phyloP scores from a whole-genome alignment of 345 rosid genomes.

The Pistacia atlantica region DNA sequence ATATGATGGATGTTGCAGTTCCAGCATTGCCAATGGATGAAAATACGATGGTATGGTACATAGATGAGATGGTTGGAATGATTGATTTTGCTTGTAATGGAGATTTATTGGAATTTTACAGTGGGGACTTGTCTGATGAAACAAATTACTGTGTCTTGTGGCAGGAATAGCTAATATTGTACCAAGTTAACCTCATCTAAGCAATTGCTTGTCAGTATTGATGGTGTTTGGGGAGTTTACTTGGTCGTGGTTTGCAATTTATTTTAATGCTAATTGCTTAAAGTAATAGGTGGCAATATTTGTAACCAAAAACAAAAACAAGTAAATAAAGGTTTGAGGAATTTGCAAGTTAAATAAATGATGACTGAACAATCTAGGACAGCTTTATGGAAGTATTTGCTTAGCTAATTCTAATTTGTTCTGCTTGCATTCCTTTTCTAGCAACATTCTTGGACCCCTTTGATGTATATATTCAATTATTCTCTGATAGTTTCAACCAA shows the following conservation, averaged over 20 bases:
- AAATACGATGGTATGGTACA: conserved; percentile 20
- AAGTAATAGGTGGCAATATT: background rate
- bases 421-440: too few species aligned
- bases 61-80: conserved; percentile 20
- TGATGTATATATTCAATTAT: too few species aligned
- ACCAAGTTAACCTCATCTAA: background rate
- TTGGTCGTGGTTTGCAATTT: background rate
- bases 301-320: background rate
- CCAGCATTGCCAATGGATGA: background rate
- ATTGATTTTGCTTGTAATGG: conserved; percentile 11
- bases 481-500: too few species aligned
- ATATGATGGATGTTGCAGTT: conserved; percentile 5
- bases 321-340: background rate
- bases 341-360: background rate
- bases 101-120: conserved; percentile 1
- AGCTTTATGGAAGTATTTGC: too few species aligned
- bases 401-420: too few species aligned
- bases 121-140: conserved; percentile 16
- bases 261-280: background rate
- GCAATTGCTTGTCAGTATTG: background rate
- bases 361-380: too few species aligned
- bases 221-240: background rate
- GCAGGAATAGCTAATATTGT: conserved; percentile 11
- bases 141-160: conserved; percentile 26
- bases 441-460: too few species aligned